phyloP scores from a whole-genome alignment of 495 filamentous ascomycete species.

The Tuber umbilicatum region DNA sequence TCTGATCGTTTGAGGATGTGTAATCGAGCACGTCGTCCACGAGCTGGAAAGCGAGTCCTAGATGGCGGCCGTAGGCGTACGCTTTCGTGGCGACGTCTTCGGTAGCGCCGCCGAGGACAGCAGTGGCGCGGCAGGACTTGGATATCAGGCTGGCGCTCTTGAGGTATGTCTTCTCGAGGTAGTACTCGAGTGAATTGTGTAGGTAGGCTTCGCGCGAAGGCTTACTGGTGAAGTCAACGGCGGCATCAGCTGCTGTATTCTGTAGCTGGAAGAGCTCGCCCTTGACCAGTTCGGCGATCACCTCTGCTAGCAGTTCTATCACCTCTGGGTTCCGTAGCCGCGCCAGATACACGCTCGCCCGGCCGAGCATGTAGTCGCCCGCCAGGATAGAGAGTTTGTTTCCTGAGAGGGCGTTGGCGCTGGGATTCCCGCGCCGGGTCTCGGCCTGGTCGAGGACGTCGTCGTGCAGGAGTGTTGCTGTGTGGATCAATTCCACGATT shows the following conservation, averaged over 20 bases:
- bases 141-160: constrained; percentile 94
- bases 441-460: constrained; percentile 93
- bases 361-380: constrained; percentile 86
- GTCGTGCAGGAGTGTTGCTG: constrained; percentile 91
- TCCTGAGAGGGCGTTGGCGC: constrained; percentile 86
- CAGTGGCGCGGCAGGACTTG: constrained; percentile 86
- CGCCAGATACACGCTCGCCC: constrained; percentile 88
- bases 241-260: constrained; percentile 56
- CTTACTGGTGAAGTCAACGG: constrained; percentile 49
- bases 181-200: constrained; percentile 81
- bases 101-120: constrained; percentile 71
- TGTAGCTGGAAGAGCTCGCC: constrained; percentile 99
- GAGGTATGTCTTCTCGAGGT: constrained; percentile 97
- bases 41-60: constrained; percentile 94
- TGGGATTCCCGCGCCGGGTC: constrained; percentile 71
- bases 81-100: constrained; percentile 79
- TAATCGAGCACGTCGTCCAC: constrained; percentile 99
- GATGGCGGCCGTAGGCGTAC: constrained; percentile 82
- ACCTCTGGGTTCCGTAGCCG: constrained; percentile 88
- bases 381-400: constrained; percentile 99
- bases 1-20: constrained; percentile 70
- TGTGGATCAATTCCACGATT: constrained; percentile 95
- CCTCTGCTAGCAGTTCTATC: constrained; percentile 85
- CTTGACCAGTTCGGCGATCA: constrained; percentile 95
- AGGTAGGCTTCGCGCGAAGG: constrained; percentile 52